Conservation (phyloP, 2,329 filamentous ascomycete species). For the Hypoxylon sp. region DNA sequence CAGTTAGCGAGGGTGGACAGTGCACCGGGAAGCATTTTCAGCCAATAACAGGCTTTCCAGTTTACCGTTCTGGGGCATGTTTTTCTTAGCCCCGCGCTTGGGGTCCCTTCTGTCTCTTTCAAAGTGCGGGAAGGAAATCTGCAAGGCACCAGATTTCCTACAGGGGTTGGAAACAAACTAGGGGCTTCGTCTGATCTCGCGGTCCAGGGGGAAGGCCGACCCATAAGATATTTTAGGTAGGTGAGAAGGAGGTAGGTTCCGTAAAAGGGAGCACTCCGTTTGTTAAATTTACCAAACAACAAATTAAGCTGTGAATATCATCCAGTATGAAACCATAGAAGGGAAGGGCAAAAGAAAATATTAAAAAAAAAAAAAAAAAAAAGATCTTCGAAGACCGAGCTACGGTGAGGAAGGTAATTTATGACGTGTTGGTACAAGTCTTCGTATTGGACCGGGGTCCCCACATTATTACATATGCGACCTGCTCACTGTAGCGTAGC, state of each 20-base stretch:
- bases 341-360: background rate
- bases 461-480: constrained; percentile 33
- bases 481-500: constrained; percentile 24
- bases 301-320: constrained; percentile 13
- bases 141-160: constrained; percentile 51
- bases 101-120: constrained; percentile 21
- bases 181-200: constrained; percentile 37
- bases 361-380: background rate
- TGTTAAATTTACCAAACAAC: background rate
- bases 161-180: constrained; percentile 51
- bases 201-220: constrained; percentile 20
- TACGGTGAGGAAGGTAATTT: constrained; percentile 21
- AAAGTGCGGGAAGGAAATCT: constrained; percentile 44
- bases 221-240: background rate
- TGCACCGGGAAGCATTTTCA: constrained; percentile 15
- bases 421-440: constrained; percentile 31
- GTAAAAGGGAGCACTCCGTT: background rate
- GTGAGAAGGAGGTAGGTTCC: background rate
- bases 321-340: constrained; percentile 2
- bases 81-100: constrained; percentile 48
- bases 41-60: constrained; percentile 44
- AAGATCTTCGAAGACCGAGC: constrained; percentile 19
- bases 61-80: constrained; percentile 46
- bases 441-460: constrained; percentile 21
- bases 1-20: constrained; percentile 12